Conservation (phyloP, 257 asterid species). For the Thymus quinquecostatus region DNA sequence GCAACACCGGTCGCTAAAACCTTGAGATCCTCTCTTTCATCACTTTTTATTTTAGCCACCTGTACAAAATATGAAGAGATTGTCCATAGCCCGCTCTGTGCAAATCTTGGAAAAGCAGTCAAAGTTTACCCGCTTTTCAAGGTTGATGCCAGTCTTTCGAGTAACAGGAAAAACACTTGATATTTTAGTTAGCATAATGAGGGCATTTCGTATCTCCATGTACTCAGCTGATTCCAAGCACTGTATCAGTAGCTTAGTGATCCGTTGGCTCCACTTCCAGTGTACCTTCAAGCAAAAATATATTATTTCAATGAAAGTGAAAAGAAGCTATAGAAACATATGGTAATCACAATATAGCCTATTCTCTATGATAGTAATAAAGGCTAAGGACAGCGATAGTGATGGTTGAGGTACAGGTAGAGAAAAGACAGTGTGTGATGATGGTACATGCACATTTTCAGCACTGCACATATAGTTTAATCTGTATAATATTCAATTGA, state of each 20-base stretch:
- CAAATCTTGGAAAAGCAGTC: constrained; percentile 9
- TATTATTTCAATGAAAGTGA: constrained; percentile 4
- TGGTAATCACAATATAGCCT: constrained; percentile 4
- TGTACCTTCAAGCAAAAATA: constrained; percentile 70
- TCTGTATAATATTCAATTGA: neutral
- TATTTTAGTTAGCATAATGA: constrained; percentile 85
- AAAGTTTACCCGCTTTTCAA: constrained; percentile 86
- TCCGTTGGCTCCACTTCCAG: constrained; percentile 99
- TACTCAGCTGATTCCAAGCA: constrained; percentile 95
- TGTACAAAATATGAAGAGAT: constrained; percentile 38
- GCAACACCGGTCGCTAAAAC: constrained; percentile 98
- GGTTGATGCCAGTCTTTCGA: constrained; percentile 96
- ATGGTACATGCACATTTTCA: neutral
- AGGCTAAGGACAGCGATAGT: too few relatives aligned
- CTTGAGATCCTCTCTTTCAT: constrained; percentile 98
- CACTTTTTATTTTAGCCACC: constrained; percentile 98
- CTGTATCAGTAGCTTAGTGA: constrained; percentile 90
- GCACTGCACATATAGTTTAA: neutral
- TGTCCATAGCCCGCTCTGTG: constrained; percentile 29
- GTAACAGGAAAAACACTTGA: constrained; percentile 95
- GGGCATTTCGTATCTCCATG: constrained; percentile 98
- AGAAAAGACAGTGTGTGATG: neutral
- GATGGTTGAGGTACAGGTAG: too few relatives aligned
- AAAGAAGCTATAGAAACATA: constrained; percentile 1
- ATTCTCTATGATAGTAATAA: neutral